Base-by-base conservation (phyloP, 805 yeast genomes). In the Spathaspora sp. region DNA sequence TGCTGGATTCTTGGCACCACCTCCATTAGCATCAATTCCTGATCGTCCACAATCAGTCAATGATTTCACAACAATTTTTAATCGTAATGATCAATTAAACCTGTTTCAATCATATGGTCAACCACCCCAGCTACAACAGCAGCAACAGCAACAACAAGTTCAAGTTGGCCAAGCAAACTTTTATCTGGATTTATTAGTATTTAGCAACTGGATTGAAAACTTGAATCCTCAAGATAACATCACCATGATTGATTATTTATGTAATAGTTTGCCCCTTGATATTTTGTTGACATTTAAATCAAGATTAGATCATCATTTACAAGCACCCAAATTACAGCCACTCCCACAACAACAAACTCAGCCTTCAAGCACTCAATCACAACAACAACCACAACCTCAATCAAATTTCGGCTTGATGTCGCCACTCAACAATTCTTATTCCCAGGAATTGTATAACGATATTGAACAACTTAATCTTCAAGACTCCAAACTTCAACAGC, bases 201-300 rank as follows among this genome's bases (percentile, higher is more conserved):
- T 79, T 55, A 72, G 79, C 55, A 70, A 68, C 53, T 81, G 85
- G 85, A 68, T 80, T 54, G 74, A 74, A 49, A 70, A 69, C 55
- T 69, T 83, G 62, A 72, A 69, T 46, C 73, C 79, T n/a, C 74
- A 73, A 45, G 85, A 82, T 55, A 80, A 73, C 56, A 69, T 78
- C 51, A 68, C 78, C 47, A 77, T 81, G 65, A 72, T 81, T 53
- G 86, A 82, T 57, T 77, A 80, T 60, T 65, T 82, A 62, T 69
- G 83, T 52, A 68, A 75, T 46, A 70, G 71, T 52, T 65, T 82
- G 56, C 77, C 81, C 8, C 76, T 78, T 50, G 86, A 82, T 55
- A 76, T 78, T 14, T 63, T 81, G 54, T 67, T 74, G 35, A 72
- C 80, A 47, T 77, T 82, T 50, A 78, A 75, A 60, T 60, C 76